Conservation (phyloP, 2,329 filamentous ascomycete genomes). For the Cryphonectria nitschkei region DNA sequence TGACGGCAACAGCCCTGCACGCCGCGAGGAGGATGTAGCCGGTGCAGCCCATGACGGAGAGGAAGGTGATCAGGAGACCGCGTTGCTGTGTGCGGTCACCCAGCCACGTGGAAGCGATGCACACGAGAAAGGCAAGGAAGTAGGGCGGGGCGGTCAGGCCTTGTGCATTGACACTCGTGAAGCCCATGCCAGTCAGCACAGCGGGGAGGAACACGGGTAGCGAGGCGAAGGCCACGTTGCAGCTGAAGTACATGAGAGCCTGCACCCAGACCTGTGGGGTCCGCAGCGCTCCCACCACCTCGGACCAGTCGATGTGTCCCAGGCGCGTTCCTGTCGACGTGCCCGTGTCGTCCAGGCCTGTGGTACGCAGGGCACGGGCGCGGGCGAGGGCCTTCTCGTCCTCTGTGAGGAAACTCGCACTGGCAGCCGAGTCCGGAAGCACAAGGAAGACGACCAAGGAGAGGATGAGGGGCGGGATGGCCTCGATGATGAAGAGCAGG, state of each 20-base stretch:
- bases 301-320: conserved; percentile 47
- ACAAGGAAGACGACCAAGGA: conserved; percentile 59
- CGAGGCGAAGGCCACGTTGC: conserved; percentile 67
- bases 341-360: conserved; percentile 48
- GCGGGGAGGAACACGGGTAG: conserved; percentile 68
- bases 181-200: conserved; percentile 69
- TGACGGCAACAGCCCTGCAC: conserved; percentile 46
- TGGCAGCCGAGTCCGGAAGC: conserved; percentile 55
- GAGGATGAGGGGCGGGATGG: conserved; percentile 60
- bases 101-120: conserved; percentile 63
- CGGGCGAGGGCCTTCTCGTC: conserved; percentile 63
- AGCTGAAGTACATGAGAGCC: conserved; percentile 60
- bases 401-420: conserved; percentile 57
- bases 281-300: conserved; percentile 51
- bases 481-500: conserved; percentile 67
- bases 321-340: conserved; percentile 45
- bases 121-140: conserved; percentile 67
- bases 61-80: conserved; percentile 59
- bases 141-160: conserved; percentile 74
- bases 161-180: conserved; percentile 67
- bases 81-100: conserved; percentile 70
- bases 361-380: conserved; percentile 55
- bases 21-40: conserved; percentile 70
- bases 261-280: conserved; percentile 55
- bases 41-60: conserved; percentile 60